Evolutionary conservation across 768 basidiomycete genomes (phyloP), one percentile per base, ranked within the genome.

Genomic region (Termitomyces sp.): DNA sequence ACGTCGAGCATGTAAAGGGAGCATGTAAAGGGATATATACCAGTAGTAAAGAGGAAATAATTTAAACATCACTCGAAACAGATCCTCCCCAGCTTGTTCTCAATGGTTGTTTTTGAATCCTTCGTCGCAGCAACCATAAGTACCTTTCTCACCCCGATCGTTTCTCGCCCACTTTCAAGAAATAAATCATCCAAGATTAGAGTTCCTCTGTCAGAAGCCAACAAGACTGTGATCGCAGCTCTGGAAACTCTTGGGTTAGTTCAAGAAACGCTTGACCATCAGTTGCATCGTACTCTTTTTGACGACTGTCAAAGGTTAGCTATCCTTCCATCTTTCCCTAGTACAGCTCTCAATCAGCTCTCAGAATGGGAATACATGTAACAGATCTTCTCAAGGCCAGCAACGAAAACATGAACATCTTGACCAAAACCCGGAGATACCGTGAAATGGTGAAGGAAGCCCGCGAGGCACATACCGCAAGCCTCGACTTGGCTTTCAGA

Each of bases 271-370:
- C 48, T 49, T 33, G 48, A 49, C n/a, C 32, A 3, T 12, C 1
- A 13, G 1, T 0, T 20, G n/a, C n/a, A 33, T 5, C 2, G 12
- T 1, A 3, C 0, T 10, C 9, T 33, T 0, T n/a, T 49, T 9
- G 20, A 49, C 1, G 32, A 32, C 20, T 49, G 48, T 33, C 30
- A 6, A 49, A 2, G 13, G 32, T 49, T 22, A 49, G 30, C 22
- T 10, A 5, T 33, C 20, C 48, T 32, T 10, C 7, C 12, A 14
- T 14, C 12, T 36, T 35, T 36, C 12, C 12, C 35, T 36, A 13
- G n/a, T 8, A 46, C 26, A 28, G 14, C 3, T 18, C 26, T 46
- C 45, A 18, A 16, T 26, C 26, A 26, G 26, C 13, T 9, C 16
- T 35, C 9, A 49, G 48, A 6, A 20, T 49, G 6, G 32, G n/a